Base-by-base conservation (phyloP, 805 yeast genomes). In the Candida lessepsii region DNA sequence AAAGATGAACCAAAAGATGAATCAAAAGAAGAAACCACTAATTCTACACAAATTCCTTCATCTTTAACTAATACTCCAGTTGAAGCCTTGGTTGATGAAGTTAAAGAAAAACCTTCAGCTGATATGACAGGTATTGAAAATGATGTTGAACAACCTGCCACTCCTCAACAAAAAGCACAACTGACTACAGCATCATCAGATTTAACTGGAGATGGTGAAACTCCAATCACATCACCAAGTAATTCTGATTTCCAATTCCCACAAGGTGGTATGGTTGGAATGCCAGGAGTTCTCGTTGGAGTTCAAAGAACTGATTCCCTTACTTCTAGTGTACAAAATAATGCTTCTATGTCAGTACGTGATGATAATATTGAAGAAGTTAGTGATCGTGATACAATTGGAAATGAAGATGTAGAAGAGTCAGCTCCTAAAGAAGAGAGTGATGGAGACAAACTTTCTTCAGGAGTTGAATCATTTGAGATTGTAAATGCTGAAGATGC, bases 281-380 rank as follows among this genome's bases (percentile, higher is more conserved):
- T 69, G 65, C 53, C 57, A 17, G 71, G 73, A n/a, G 73, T 59
- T 3, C 54, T 66, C 35, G 65, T 64, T 11, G 71, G 71, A 7
- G 71, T 69, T 5, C 70, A 78, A 72, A 42, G 93, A 52, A 86
- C 95, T 2, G 85, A 82, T 43, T 86, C 96, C 0, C 77, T 85
- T 28, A 86, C 96, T 0, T 88, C 96, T 0, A 86, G 96, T 31
- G 95, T 89, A 24, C 91, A 85, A 52, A 90, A 90, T 63, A 89
- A 91, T 58, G 88, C 97, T 2, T 90, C 97, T 0, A 78, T 80
- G 61, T 86, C 96, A 16, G 95, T 88, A 6, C 80, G 96, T 45
- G 96, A 86, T 47, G 96, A 70, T 45, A 70, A 69, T 41, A 63
- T 69, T 30, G 75, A 67, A 15, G 69, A 63, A 19, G 57, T 65